Conservation (phyloP, 2,329 filamentous ascomycete genomes). For the Hypoxylon sp. region DNA sequence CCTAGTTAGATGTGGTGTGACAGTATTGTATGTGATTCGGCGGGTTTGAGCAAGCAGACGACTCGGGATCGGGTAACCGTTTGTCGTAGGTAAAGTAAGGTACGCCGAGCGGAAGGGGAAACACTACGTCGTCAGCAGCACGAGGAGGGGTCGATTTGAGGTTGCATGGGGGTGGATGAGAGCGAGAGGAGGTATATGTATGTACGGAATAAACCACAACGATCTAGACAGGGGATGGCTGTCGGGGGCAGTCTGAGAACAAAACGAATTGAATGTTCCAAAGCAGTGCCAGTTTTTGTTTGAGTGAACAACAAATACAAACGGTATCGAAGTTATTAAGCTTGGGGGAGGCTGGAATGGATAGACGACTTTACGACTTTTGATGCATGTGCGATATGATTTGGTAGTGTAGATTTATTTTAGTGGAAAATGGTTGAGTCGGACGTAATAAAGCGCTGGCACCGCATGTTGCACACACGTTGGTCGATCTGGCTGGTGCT, state of each 20-base stretch:
- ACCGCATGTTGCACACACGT: conserved; percentile 15
- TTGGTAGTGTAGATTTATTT: conserved; percentile 17
- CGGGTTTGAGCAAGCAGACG: conserved; percentile 15
- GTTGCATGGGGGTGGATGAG: conserved; percentile 6
- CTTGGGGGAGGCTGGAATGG: conserved; percentile 4
- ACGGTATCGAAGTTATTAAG: conserved; percentile 1
- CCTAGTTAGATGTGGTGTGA: conserved; percentile 10
- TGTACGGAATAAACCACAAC: conserved; percentile 1
- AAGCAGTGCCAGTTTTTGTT: background rate
- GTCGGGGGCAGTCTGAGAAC: no score
- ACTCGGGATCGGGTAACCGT: conserved; percentile 9
- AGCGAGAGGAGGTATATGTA: no score
- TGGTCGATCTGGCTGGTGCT: conserved; percentile 6
- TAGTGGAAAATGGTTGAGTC: conserved; percentile 23
- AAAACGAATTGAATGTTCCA: background rate
- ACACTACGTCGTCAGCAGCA: conserved; percentile 21
- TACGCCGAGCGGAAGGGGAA: background rate
- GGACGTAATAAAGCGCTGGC: conserved; percentile 27
- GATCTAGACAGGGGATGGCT: background rate
- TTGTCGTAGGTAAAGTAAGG: background rate
- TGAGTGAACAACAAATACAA: background rate
- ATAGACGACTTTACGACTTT: conserved; percentile 5
- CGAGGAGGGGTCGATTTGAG: conserved; percentile 19
- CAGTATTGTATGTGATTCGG: conserved; percentile 9
- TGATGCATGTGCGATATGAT: conserved; percentile 19